Conservation (phyloP, 2,329 filamentous ascomycete genomes). For the Colletotrichum liriopes region DNA sequence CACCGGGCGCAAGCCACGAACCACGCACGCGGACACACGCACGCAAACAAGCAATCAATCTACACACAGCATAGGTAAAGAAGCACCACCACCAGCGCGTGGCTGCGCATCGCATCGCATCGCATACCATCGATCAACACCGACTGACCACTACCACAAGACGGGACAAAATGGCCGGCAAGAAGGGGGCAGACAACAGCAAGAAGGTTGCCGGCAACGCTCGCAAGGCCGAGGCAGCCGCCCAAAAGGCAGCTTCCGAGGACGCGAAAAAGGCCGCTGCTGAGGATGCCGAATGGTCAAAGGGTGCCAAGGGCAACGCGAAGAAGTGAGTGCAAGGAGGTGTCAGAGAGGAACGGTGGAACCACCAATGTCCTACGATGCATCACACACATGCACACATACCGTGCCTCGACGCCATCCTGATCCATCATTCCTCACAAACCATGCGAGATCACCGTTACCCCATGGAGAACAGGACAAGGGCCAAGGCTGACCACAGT, state of each 20-base stretch:
- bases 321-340: constrained; percentile 82
- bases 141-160: constrained; percentile 15
- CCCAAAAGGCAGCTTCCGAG: constrained; percentile 81
- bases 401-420: constrained; percentile 5
- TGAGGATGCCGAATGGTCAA: constrained; percentile 85
- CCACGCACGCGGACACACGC: constrained; percentile 23
- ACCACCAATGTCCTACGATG: neutral
- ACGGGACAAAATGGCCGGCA: constrained; percentile 73
- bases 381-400: constrained; percentile 11
- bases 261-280: constrained; percentile 75
- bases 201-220: constrained; percentile 95
- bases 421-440: constrained; percentile 18
- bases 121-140: constrained; percentile 1
- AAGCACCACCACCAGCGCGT: constrained; percentile 33
- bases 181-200: constrained; percentile 81
- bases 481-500: constrained; percentile 29
- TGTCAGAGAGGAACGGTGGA: neutral
- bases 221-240: constrained; percentile 90
- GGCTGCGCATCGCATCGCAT: constrained; percentile 31
- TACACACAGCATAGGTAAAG: constrained; percentile 23
- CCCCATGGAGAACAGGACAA: constrained; percentile 11
- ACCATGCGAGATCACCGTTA: constrained; percentile 17
- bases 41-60: constrained; percentile 4
- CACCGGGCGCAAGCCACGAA: constrained; percentile 33
- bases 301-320: constrained; percentile 85